A percentile compares a stretch with the other conserved stretches of the same genome.
Conservation (phyloP, 345 rosid genomes). For the Sonneratia caseolaris region DNA sequence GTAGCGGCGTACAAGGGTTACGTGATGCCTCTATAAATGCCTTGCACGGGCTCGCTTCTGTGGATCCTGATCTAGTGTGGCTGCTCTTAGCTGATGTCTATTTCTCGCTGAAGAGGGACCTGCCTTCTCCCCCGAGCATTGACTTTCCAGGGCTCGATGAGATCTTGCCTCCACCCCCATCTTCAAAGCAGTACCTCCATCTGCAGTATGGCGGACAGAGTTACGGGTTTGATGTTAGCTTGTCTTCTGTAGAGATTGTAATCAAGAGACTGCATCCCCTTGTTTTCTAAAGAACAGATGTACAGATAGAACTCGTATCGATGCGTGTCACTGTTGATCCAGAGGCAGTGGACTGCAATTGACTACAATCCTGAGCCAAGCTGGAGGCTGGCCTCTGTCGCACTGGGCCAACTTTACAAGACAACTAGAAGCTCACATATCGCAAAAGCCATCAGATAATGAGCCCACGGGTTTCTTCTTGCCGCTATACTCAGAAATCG, state of each 20-base stretch:
- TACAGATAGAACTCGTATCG: conserved; percentile 11
- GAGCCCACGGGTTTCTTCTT: no score
- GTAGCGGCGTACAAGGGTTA: conserved; percentile 55
- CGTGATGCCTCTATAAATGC: conserved; percentile 64
- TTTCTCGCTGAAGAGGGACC: conserved; percentile 44
- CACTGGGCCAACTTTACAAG: no score
- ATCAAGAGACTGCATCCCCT: conserved; percentile 40
- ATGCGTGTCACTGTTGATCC: not conserved
- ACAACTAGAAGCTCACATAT: no score
- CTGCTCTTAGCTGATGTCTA: conserved; percentile 79
- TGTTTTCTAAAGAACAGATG: conserved; percentile 29
- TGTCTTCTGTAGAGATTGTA: conserved; percentile 45
- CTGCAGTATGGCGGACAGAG: conserved; percentile 70
- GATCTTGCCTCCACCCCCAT: conserved; percentile 38
- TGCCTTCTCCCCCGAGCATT: conserved; percentile 41
- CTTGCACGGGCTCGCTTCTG: conserved; percentile 53
- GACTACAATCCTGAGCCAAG: no score
- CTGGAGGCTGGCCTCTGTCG: no score
- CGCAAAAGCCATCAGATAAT: no score
- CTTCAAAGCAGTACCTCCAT: conserved; percentile 42
- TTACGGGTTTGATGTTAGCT: conserved; percentile 63
- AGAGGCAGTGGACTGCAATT: no score
- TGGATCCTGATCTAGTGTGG: conserved; percentile 91
- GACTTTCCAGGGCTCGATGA: conserved; percentile 38
- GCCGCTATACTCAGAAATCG: no score